Conservation (phyloP, 2,329 filamentous ascomycete genomes). For the Colletotrichum sp. region DNA sequence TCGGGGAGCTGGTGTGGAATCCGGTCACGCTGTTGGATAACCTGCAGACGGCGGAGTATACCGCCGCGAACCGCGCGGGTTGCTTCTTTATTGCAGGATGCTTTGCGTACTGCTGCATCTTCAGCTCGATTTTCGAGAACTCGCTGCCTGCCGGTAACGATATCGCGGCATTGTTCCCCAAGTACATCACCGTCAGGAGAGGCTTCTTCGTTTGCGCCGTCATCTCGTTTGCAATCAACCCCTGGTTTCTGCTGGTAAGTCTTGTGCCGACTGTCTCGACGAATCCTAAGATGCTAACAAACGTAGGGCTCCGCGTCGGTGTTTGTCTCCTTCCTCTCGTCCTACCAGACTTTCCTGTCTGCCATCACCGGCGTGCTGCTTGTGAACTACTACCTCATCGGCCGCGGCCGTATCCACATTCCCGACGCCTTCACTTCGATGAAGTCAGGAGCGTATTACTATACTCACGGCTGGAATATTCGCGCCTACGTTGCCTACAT, state of each 20-base stretch:
- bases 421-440: slow-evolving; percentile 28
- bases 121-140: slow-evolving; percentile 49
- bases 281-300: slow-evolving; percentile 39
- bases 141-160: slow-evolving; percentile 46
- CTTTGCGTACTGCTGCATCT: slow-evolving; percentile 47
- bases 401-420: slow-evolving; percentile 37
- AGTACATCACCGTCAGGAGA: slow-evolving; percentile 41
- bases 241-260: slow-evolving; percentile 43
- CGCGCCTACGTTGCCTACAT: slow-evolving; percentile 27
- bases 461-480: slow-evolving; percentile 13
- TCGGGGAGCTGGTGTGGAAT: slow-evolving; percentile 27
- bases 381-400: slow-evolving; percentile 37
- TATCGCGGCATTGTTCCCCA: slow-evolving; percentile 40
- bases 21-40: slow-evolving; percentile 36
- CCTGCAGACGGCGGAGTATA: slow-evolving; percentile 37
- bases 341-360: slow-evolving; percentile 42
- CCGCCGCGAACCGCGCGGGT: slow-evolving; percentile 37
- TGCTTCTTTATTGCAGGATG: slow-evolving; percentile 45
- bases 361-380: slow-evolving; percentile 46
- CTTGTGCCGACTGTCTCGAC: slow-evolving; percentile 34
- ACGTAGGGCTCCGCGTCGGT: slow-evolving; percentile 35
- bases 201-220: slow-evolving; percentile 42
- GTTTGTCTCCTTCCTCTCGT: slow-evolving; percentile 40
- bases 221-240: slow-evolving; percentile 40
- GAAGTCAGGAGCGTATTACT: slow-evolving; percentile 13